Percentiles rank a stretch among this genome's conserved stretches.
These are phyloP conservation scores for Mimosa pudica DNA, from an alignment of 306 rosid species.

Conservation along the genomic window DNA sequence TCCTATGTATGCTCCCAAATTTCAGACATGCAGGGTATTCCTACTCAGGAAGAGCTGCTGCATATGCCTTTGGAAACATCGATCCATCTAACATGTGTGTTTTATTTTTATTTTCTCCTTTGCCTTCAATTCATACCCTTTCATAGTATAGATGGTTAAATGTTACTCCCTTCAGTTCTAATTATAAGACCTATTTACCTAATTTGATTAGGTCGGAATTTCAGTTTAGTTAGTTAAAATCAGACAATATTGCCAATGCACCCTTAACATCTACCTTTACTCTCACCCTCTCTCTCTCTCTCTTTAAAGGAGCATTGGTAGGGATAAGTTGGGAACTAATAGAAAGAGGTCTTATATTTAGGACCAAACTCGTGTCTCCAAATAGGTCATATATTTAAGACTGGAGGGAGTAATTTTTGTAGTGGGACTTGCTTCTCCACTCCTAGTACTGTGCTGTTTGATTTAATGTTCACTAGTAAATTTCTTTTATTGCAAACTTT, in stretches of 20 bases:
- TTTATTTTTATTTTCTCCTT: slow-evolving; percentile 5
- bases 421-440: background rate
- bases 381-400: too few species aligned
- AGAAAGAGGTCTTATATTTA: too few species aligned
- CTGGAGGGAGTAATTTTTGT: background rate
- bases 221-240: too few species aligned
- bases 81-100: slow-evolving; percentile 89
- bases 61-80: slow-evolving; percentile 93
- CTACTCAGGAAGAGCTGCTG: slow-evolving; percentile 95
- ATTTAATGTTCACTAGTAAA: too few species aligned
- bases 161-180: background rate
- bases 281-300: too few species aligned
- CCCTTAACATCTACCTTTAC: too few species aligned
- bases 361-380: too few species aligned
- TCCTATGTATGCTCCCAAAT: slow-evolving; percentile 26
- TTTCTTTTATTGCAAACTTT: slow-evolving; percentile 21
- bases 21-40: slow-evolving; percentile 97
- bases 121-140: background rate
- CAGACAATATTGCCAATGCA: too few species aligned
- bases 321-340: too few species aligned
- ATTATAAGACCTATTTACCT: too few species aligned
- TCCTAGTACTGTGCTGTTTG: background rate
- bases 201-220: too few species aligned
- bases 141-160: background rate
- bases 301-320: too few species aligned